Evolutionary conservation across 345 rosid genomes (phyloP).

Genomic region (Gossypium stocksii): DNA sequence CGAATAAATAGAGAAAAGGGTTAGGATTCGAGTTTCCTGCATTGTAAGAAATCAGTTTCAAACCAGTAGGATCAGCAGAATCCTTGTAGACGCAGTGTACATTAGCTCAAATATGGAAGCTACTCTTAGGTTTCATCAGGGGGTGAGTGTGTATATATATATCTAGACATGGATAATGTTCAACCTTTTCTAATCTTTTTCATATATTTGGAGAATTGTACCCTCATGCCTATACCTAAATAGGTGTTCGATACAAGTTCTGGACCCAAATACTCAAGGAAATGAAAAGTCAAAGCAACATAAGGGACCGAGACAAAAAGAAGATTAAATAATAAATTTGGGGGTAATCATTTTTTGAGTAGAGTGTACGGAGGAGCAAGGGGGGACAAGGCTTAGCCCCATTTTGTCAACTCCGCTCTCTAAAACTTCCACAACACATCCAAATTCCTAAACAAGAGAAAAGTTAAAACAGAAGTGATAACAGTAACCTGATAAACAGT

Average conservation of each 20-base stretch:
- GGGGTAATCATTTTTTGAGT: not conserved
- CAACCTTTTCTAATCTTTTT: not conserved
- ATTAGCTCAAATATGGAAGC: not conserved
- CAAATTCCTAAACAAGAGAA: not conserved
- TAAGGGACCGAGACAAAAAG: not conserved
- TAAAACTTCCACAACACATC: not conserved
- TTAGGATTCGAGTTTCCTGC: not conserved
- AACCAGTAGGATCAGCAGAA: not conserved
- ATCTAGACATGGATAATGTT: not conserved
- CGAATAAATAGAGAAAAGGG: not conserved
- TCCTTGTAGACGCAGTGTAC: not conserved
- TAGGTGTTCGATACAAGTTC: not conserved
- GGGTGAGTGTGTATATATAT: not conserved
- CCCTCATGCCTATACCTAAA: not conserved
- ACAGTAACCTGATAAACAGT: conserved; percentile 46
- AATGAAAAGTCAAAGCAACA: not conserved
- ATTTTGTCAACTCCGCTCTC: not conserved
- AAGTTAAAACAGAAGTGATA: not conserved
- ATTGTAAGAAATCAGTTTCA: not conserved
- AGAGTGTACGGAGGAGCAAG: not conserved
- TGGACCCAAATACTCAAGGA: not conserved
- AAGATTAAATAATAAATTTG: not conserved
- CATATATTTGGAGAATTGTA: not conserved
- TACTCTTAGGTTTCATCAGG: not conserved
- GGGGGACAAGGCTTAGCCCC: not conserved